A percentile compares a stretch with the other conserved stretches of the same genome.
Conservation (phyloP, 73 alveolate genomes). For the Tetrahymena elliotti region DNA sequence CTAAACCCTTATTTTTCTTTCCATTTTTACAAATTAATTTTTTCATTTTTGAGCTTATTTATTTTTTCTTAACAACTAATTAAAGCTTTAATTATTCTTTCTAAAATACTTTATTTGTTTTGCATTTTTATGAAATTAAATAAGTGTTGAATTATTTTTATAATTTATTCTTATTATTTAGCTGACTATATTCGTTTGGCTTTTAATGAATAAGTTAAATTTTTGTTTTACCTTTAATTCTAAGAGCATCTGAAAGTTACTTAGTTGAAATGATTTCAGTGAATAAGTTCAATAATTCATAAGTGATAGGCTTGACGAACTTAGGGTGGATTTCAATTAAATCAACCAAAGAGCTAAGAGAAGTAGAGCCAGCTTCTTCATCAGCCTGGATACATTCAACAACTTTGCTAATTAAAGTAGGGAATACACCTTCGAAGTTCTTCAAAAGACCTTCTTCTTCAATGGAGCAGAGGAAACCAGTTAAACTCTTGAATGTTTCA, state of each 20-base stretch:
- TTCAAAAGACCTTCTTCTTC: conserved; percentile 26
- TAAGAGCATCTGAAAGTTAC: background rate
- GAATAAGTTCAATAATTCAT: background rate
- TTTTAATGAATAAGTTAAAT: background rate
- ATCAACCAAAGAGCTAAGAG: conserved; percentile 14
- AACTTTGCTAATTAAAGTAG: conserved; percentile 5
- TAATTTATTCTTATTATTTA: no score
- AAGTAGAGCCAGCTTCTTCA: conserved; percentile 16
- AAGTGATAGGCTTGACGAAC: conserved; percentile 11
- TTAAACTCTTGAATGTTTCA: conserved; percentile 20
- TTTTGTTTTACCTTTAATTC: background rate
- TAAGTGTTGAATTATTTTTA: background rate
- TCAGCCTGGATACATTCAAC: conserved; percentile 26
- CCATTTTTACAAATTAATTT: no score
- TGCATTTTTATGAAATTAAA: no score
- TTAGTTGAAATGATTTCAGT: conserved; percentile 11
- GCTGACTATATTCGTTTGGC: background rate
- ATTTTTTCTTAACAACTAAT: no score
- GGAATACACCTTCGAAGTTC: conserved; percentile 7
- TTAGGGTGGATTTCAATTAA: conserved; percentile 33
- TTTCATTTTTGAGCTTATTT: no score
- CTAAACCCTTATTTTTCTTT: no score
- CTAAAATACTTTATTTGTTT: no score
- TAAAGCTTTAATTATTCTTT: no score
- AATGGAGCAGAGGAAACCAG: conserved; percentile 22